Percentiles rank a stretch among this genome's conserved stretches.
phyloP scores from a whole-genome alignment of 2,329 filamentous ascomycete genomes.

The Huntiella abstrusa region DNA sequence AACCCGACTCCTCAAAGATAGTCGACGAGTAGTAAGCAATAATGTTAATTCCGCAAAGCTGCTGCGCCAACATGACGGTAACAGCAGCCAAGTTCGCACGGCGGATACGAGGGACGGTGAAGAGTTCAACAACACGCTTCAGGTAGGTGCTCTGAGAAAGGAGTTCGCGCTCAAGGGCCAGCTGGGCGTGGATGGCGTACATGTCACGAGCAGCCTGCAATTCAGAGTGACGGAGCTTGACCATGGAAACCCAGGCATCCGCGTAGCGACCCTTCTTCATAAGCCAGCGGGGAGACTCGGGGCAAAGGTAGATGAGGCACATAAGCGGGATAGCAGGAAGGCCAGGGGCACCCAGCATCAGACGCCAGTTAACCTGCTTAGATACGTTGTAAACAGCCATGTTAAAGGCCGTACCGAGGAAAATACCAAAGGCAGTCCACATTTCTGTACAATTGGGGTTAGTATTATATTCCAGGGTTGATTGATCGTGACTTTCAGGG shows the following conservation, averaged over 20 bases:
- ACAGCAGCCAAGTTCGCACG: constrained; percentile 47
- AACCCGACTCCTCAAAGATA: constrained; percentile 26
- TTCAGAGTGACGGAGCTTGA: constrained; percentile 35
- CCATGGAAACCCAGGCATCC: constrained; percentile 37
- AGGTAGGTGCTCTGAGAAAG: constrained; percentile 25
- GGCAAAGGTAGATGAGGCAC: constrained; percentile 38
- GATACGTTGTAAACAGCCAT: constrained; percentile 41
- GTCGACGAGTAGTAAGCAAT: constrained; percentile 30
- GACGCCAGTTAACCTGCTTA: constrained; percentile 36
- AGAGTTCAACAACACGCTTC: constrained; percentile 34
- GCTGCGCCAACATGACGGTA: constrained; percentile 48
- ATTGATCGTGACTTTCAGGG: too few species aligned
- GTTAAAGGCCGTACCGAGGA: constrained; percentile 47
- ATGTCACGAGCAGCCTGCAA: constrained; percentile 44
- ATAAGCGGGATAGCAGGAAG: constrained; percentile 44
- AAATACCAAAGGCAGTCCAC: constrained; percentile 39
- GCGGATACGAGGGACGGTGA: constrained; percentile 37
- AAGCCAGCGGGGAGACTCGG: constrained; percentile 47
- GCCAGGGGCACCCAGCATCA: constrained; percentile 41
- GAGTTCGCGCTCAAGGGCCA: constrained; percentile 18
- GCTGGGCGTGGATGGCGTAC: constrained; percentile 32
- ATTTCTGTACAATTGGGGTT: constrained; percentile 18
- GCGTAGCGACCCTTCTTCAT: constrained; percentile 39
- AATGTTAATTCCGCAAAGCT: constrained; percentile 39
- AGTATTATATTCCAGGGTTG: not conserved